Percentiles rank a stretch among this genome's conserved stretches.
Evolutionary conservation across 2,329 filamentous ascomycete species (phyloP).

Genomic region (Cercospora zeina): DNA sequence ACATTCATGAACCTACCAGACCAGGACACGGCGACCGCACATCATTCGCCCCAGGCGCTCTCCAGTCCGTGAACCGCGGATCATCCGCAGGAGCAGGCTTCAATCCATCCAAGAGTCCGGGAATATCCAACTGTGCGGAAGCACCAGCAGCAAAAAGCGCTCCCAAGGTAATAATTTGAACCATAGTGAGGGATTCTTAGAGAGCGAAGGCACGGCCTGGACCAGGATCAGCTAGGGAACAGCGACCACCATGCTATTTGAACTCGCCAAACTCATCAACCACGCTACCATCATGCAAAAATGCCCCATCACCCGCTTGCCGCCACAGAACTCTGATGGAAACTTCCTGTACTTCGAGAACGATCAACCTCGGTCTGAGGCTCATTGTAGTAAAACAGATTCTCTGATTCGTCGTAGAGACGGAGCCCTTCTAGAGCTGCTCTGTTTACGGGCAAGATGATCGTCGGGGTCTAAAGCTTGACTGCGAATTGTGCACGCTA

Average conservation of each 20-base stretch:
- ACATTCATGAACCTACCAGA: constrained; percentile 16
- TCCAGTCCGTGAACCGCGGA: constrained; percentile 34
- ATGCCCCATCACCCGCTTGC: not conserved
- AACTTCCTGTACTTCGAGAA: not conserved
- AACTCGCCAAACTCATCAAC: not conserved
- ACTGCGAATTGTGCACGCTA: constrained; percentile 2
- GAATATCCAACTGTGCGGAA: constrained; percentile 22
- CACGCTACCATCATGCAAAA: not conserved
- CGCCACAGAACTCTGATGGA: not conserved
- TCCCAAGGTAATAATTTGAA: constrained; percentile 5
- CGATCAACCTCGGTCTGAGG: constrained; percentile 7
- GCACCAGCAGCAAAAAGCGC: constrained; percentile 13
- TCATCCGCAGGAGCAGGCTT: constrained; percentile 33
- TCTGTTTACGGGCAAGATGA: constrained; percentile 14
- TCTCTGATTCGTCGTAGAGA: constrained; percentile 1
- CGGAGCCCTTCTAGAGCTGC: not conserved
- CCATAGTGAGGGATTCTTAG: constrained; percentile 5
- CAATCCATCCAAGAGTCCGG: constrained; percentile 29
- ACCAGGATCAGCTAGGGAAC: not conserved
- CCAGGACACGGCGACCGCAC: constrained; percentile 37
- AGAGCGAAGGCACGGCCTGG: not conserved
- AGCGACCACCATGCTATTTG: constrained; percentile 10
- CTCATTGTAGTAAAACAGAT: not conserved
- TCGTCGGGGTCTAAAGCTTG: not conserved
- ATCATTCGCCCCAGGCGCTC: constrained; percentile 33